These are phyloP conservation scores for Boletus vinaceobasis DNA, from an alignment of 768 basidiomycete genomes.

Conservation along the genomic window DNA sequence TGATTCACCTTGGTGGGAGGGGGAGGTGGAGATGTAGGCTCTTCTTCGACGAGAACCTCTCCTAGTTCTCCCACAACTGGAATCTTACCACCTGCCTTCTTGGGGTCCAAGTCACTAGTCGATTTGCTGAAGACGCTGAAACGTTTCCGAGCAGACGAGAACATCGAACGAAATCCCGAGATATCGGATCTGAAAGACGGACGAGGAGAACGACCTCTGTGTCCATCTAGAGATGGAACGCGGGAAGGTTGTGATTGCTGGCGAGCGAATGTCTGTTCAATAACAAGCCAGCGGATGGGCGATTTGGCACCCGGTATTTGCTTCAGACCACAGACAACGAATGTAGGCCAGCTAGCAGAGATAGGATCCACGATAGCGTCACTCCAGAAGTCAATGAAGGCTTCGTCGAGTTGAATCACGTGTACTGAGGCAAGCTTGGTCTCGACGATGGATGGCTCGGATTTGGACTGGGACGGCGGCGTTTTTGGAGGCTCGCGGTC, in stretches of 20 bases:
- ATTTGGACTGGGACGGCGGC: conserved; percentile 20
- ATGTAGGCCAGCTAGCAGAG: conserved; percentile 60
- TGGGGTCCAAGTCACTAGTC: conserved; percentile 17
- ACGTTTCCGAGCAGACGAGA: conserved; percentile 53
- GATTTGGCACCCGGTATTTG: conserved; percentile 18
- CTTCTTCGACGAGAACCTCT: conserved; percentile 59
- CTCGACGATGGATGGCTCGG: conserved; percentile 23
- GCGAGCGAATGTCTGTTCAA: conserved; percentile 57
- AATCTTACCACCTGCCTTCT: conserved; percentile 34
- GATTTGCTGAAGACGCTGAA: conserved; percentile 56
- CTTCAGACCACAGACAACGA: conserved; percentile 70
- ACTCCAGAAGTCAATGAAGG: conserved; percentile 80
- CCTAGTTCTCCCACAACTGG: conserved; percentile 66
- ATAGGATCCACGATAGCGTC: conserved; percentile 72
- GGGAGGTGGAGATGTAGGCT: conserved; percentile 15
- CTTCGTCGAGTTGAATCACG: conserved; percentile 67
- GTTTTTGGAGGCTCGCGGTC: conserved; percentile 12
- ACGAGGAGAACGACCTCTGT: conserved; percentile 37
- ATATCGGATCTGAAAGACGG: conserved; percentile 45
- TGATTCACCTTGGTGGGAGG: conserved; percentile 29
- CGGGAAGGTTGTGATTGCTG: conserved; percentile 35
- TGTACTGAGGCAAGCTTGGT: conserved; percentile 38
- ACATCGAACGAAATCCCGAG: conserved; percentile 40
- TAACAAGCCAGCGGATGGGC: conserved; percentile 58
- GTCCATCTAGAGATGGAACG: conserved; percentile 24